Base-by-base conservation (phyloP, 208 protist genomes). In the Crithidia fasciculata region DNA sequence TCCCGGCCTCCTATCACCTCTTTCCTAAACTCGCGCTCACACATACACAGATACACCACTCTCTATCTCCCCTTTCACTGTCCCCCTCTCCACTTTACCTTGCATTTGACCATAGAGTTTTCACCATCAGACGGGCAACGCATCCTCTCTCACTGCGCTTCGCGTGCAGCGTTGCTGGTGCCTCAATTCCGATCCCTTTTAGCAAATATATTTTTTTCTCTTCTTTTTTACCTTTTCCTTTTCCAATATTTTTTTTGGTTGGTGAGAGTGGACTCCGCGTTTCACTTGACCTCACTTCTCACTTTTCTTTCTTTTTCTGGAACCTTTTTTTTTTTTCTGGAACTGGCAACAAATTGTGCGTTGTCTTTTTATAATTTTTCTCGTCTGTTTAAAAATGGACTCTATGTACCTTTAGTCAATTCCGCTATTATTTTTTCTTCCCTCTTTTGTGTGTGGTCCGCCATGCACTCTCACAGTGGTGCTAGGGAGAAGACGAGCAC, bases 391-490 rank as follows among this genome's bases (percentile, higher is more conserved):
- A 40, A 15, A 47, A 19, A 69, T 28, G 18, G 5, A 28, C 18
- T 19, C 10, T 47, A 28, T 45, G 69, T 59, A 45, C 61, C 47
- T 76, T 69, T 68, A 58, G 57, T 55, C 8, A 18, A 55, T 2
- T 44, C 28, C 13, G 8, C 56, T 65, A 53, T 71, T 71, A 40
- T 70, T 54, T 28, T 53, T 54, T 62, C 19, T 54, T 72, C 49
- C 63, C n/a, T 54, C 28, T 36, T 28, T 28, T 28, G 28, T 28
- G 28, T 28, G 28, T 28, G 1, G 28, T 28, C 28, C 28, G 28
- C 28, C 28, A 28, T 28, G 28, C 28, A 28, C 28, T 28, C 28
- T 28, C 28, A 28, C 28, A 28, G 28, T 28, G 28, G 28, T 28
- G 28, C 28, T 28, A 1, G 28, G 28, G 28, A 28, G 28, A 28